Evolutionary conservation across 345 rosid species (phyloP), one percentile per base, ranked within the genome.

Genomic region (Melaleuca quinquenervia): DNA sequence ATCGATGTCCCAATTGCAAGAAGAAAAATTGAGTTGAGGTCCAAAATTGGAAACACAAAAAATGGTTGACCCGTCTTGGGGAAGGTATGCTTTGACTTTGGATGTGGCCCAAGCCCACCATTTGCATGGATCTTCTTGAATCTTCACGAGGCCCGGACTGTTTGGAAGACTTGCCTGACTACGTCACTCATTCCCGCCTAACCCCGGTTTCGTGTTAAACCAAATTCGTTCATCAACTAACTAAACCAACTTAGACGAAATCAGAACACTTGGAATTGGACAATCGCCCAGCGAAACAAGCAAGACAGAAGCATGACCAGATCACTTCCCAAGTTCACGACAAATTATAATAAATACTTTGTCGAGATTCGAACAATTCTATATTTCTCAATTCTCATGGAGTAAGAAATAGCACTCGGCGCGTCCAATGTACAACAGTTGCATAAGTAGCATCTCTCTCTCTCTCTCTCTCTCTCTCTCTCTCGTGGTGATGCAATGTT

Each of bases 291-390:
- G 26, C 1, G 36, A 32, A 36, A 70, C 48, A 8, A 70, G 48
- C 0, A 8, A 21, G 78, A 36, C 11, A 36, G 48, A 36, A 18
- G 48, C 48, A 41, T 6, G 24, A 36, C 24, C 78, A 2, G 78
- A 48, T 8, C 21, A 0, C 78, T 70, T 36, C 32, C 20, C 24
- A 1, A 32, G 78, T 70, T 70, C 26, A 7, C 78, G 11, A 36
- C 2, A 70, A 70, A 18, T 11, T 70, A 21, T 45, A 5, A 2
- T 3, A 0, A 0, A 18, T 9, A 3, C 2, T 70, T 10, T 0
- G 3, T 4, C 1, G 26, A 36, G 60, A 4, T 24, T 55, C 6
- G n/a, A 6, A 36, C 2, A 36, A 36, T 70, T 48, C 14, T 36
- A 1, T 36, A 8, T 18, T 70, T 32, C 2, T 55, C 27, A 22